phyloP scores from a whole-genome alignment of 768 basidiomycete genomes.

The Neoboletus subvelutipes region DNA sequence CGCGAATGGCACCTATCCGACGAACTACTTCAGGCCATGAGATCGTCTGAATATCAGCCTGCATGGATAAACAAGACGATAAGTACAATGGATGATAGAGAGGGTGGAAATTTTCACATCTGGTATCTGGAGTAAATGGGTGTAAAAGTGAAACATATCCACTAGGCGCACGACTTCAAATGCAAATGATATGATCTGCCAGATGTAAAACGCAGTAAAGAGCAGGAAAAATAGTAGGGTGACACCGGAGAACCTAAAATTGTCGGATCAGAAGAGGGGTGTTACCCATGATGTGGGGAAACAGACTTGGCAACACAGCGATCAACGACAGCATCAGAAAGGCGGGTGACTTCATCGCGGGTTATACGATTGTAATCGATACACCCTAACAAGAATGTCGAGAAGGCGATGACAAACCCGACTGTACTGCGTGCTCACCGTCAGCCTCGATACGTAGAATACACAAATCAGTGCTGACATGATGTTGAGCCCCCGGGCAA shows the following conservation, averaged over 20 bases:
- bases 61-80: conserved; percentile 14
- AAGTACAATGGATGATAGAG: conserved; percentile 2
- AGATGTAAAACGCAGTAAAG: conserved; percentile 85
- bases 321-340: conserved; percentile 80
- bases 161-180: conserved; percentile 74
- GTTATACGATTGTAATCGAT: conserved; percentile 86
- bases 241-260: conserved; percentile 74
- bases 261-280: conserved; percentile 16
- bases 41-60: conserved; percentile 98
- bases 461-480: conserved; percentile 60
- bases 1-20: conserved; percentile 84
- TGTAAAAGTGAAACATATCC: conserved; percentile 97
- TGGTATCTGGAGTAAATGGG: conserved; percentile 88
- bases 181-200: conserved; percentile 82
- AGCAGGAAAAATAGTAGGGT: conserved; percentile 81
- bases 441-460: conserved; percentile 22
- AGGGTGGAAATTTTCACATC: conserved; percentile 58
- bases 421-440: conserved; percentile 67
- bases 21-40: conserved; percentile 95
- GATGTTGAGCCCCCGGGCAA: conserved; percentile 89
- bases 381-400: conserved; percentile 93
- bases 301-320: conserved; percentile 83
- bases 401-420: conserved; percentile 97
- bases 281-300: not conserved
- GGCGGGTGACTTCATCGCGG: conserved; percentile 59